Conservation (phyloP, 2,329 filamentous ascomycete genomes). For the Ophiosphaerella narmari region DNA sequence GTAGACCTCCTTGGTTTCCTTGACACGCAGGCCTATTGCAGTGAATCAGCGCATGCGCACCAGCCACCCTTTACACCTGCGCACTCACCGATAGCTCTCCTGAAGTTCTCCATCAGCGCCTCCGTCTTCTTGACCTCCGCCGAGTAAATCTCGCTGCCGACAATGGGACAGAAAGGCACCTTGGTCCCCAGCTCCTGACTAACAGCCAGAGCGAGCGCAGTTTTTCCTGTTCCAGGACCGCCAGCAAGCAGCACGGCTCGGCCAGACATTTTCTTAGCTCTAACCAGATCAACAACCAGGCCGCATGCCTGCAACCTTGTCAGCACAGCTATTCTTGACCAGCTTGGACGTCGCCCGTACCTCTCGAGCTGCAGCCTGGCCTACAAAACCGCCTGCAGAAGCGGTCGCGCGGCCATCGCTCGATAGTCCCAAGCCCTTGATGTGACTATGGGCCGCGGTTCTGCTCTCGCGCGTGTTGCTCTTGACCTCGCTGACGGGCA, state of each 20-base stretch:
- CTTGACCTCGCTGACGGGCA: conserved; percentile 78
- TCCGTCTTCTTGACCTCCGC: conserved; percentile 99
- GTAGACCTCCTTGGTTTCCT: conserved; percentile 99
- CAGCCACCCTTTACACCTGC: no score
- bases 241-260: conserved; percentile 91
- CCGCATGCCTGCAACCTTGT: conserved; percentile 73
- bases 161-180: conserved; percentile 97
- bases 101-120: conserved; percentile 98
- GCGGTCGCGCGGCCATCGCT: conserved; percentile 81
- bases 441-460: conserved; percentile 96
- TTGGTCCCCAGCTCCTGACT: conserved; percentile 97
- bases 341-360: conserved; percentile 53
- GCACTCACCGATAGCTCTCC: conserved; percentile 80
- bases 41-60: conserved; percentile 8
- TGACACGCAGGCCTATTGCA: conserved; percentile 74
- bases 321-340: conserved; percentile 8
- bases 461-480: conserved; percentile 91
- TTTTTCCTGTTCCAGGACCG: conserved; percentile 93
- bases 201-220: conserved; percentile 90
- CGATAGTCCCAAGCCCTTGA: conserved; percentile 89
- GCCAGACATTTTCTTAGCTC: conserved; percentile 96
- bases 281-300: conserved; percentile 93
- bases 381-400: conserved; percentile 76
- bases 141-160: conserved; percentile 96
- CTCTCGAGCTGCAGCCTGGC: conserved; percentile 86